These are phyloP conservation scores for Tuber borchii DNA, from an alignment of 495 filamentous ascomycete species.

Conservation along the genomic window DNA sequence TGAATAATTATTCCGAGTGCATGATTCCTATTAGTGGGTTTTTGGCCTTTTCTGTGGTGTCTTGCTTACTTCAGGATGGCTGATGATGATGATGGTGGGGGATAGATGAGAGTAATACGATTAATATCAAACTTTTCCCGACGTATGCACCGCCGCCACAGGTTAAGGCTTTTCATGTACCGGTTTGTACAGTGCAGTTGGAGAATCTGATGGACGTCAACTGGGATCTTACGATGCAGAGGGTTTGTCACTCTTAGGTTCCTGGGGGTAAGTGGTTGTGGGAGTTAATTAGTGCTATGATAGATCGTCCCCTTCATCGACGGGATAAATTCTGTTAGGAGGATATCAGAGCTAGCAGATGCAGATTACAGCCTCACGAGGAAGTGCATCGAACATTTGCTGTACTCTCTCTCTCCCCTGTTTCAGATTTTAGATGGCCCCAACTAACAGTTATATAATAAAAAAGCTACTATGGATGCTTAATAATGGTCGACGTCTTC, in stretches of 20 bases:
- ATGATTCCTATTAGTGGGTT: constrained; percentile 83
- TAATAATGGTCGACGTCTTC: constrained; percentile 85
- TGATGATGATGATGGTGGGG: constrained; percentile 11
- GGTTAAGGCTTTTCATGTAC: constrained; percentile 81
- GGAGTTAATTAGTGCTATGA: background rate
- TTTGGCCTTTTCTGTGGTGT: background rate
- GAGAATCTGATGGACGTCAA: constrained; percentile 67
- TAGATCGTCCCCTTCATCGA: constrained; percentile 75
- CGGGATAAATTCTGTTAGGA: constrained; percentile 77
- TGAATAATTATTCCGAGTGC: constrained; percentile 96
- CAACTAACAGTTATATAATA: background rate
- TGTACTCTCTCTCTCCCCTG: constrained; percentile 40
- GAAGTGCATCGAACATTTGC: constrained; percentile 75
- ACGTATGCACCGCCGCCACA: constrained; percentile 68
- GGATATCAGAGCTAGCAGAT: constrained; percentile 75
- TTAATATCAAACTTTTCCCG: constrained; percentile 94
- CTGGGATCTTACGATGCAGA: constrained; percentile 85
- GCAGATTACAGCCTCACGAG: constrained; percentile 76
- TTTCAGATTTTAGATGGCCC: background rate
- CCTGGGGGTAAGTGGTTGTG: background rate
- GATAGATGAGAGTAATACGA: constrained; percentile 80
- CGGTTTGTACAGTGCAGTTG: constrained; percentile 77
- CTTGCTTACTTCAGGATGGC: constrained; percentile 4
- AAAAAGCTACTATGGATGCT: constrained; percentile 67
- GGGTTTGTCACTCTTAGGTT: constrained; percentile 42